Evolutionary conservation across 108 stramenopile genomes (phyloP).

Genomic region (Skeletonema marinoi): DNA sequence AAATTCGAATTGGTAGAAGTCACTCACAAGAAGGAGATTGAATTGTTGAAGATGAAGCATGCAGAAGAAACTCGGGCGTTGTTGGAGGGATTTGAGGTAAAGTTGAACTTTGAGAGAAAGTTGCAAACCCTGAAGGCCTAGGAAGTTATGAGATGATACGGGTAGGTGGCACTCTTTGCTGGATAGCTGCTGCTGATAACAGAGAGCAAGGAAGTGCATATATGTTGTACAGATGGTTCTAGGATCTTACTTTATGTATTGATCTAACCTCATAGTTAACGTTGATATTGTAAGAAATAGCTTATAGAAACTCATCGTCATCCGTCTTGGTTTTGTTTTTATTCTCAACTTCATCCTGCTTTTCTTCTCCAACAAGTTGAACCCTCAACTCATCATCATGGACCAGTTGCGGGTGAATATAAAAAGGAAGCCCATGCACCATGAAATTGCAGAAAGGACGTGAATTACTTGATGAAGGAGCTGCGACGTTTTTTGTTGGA

Average conservation of each 20-base stretch:
- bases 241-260: neutral
- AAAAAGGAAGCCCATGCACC: slow-evolving; percentile 63
- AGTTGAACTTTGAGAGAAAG: slow-evolving; percentile 47
- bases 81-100: slow-evolving; percentile 47
- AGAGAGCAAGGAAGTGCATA: neutral
- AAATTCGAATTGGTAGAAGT: slow-evolving; percentile 24
- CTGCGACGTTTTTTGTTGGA: slow-evolving; percentile 60
- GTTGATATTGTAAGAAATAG: neutral
- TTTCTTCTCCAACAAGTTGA: slow-evolving; percentile 50
- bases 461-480: slow-evolving; percentile 44
- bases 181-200: neutral
- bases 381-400: slow-evolving; percentile 50
- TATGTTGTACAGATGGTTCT: neutral
- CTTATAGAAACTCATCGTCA: slow-evolving; percentile 56
- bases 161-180: neutral
- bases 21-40: slow-evolving; percentile 32
- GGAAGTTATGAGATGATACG: neutral
- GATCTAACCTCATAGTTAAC: too few species aligned
- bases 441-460: slow-evolving; percentile 90
- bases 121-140: slow-evolving; percentile 28
- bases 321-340: slow-evolving; percentile 36
- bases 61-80: slow-evolving; percentile 38
- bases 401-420: slow-evolving; percentile 79
- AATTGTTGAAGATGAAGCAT: slow-evolving; percentile 36
- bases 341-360: slow-evolving; percentile 4